These are phyloP conservation scores for Lophiotrema nucula DNA, from an alignment of 495 filamentous ascomycete species.

Conservation along the genomic window DNA sequence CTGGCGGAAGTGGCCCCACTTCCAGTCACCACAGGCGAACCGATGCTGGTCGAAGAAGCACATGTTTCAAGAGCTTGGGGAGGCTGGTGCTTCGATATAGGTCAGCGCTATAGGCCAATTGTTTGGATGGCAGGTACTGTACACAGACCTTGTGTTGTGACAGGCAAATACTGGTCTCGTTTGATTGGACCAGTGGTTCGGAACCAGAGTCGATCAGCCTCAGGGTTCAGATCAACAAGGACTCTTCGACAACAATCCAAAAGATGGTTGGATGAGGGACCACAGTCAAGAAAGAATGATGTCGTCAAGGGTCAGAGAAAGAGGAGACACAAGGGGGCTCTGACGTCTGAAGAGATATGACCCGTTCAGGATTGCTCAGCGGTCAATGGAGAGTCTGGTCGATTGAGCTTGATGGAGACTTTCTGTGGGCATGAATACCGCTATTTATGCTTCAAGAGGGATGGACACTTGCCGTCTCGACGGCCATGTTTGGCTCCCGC, in stretches of 20 bases:
- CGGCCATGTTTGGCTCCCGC: slow-evolving; percentile 21
- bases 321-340: slow-evolving; percentile 24
- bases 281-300: slow-evolving; percentile 1
- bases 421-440: slow-evolving; percentile 17
- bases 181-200: slow-evolving; percentile 20
- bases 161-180: neutral
- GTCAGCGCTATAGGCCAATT: slow-evolving; percentile 26
- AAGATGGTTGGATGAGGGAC: slow-evolving; percentile 29
- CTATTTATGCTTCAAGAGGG: slow-evolving; percentile 36
- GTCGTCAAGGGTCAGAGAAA: slow-evolving; percentile 17
- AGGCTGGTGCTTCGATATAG: slow-evolving; percentile 11
- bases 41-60: slow-evolving; percentile 64
- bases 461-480: slow-evolving; percentile 3
- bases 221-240: slow-evolving; percentile 20
- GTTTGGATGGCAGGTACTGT: slow-evolving; percentile 29
- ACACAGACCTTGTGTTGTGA: slow-evolving; percentile 30
- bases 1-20: slow-evolving; percentile 91
- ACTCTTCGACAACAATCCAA: slow-evolving; percentile 19
- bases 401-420: slow-evolving; percentile 29
- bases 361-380: slow-evolving; percentile 16
- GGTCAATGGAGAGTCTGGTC: slow-evolving; percentile 18
- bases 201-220: slow-evolving; percentile 28
- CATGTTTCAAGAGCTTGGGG: slow-evolving; percentile 47
- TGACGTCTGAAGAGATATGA: slow-evolving; percentile 27
- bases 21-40: slow-evolving; percentile 81